Conservation (phyloP, 768 basidiomycete species). For the Psilocybe cubensis region DNA sequence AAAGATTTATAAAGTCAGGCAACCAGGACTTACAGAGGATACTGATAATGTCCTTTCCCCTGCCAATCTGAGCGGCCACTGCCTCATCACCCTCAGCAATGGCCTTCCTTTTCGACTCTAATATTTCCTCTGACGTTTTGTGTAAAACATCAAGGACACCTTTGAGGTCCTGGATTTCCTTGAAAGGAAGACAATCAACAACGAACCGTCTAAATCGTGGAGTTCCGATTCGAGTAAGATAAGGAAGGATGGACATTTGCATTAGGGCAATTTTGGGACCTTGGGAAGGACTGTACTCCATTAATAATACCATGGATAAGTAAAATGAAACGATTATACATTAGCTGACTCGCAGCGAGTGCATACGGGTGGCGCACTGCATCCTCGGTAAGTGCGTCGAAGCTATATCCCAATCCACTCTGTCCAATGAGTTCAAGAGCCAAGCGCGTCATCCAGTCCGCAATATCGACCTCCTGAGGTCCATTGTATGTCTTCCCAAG, state of each 20-base stretch:
- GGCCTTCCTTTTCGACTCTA: conserved; percentile 38
- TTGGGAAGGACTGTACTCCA: conserved; percentile 6
- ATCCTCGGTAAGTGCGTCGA: conserved; percentile 42
- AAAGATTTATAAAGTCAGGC: background rate
- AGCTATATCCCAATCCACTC: conserved; percentile 48
- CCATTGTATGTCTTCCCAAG: conserved; percentile 28
- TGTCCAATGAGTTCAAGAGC: conserved; percentile 57
- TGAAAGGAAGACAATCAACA: conserved; percentile 35
- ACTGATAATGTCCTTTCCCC: conserved; percentile 51
- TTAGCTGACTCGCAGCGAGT: conserved; percentile 30
- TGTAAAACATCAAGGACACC: conserved; percentile 39
- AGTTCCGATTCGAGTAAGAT: conserved; percentile 25
- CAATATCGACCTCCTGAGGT: conserved; percentile 37
- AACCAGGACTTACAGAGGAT: conserved; percentile 39
- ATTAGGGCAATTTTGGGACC: conserved; percentile 5
- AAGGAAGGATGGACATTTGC: conserved; percentile 15
- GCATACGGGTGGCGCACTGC: conserved; percentile 33
- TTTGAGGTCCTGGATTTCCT: conserved; percentile 29
- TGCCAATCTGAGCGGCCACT: conserved; percentile 33
- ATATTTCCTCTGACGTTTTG: conserved; percentile 37
- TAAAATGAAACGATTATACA: conserved; percentile 24
- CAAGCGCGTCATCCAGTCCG: conserved; percentile 42
- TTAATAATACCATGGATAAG: background rate
- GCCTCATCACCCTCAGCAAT: conserved; percentile 38
- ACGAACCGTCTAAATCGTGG: conserved; percentile 36